A percentile compares a stretch with the other conserved stretches of the same genome.
These are phyloP conservation scores for Kwoniella sp. DNA, from an alignment of 768 basidiomycete species.

Conservation along the genomic window DNA sequence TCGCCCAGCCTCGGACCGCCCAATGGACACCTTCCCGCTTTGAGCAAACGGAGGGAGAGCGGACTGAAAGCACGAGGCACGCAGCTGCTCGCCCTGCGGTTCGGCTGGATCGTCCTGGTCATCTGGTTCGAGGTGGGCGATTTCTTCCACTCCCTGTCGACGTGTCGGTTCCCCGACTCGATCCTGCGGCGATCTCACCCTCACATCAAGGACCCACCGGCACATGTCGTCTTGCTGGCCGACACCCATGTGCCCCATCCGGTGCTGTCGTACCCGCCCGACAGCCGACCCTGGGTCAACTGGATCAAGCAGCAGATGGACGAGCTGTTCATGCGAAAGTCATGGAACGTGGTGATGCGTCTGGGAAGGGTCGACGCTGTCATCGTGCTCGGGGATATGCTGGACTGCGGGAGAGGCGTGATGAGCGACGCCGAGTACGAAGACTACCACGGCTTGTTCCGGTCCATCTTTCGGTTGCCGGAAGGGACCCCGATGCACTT, in stretches of 20 bases:
- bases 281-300: constrained; percentile 57
- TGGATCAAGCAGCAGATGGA: constrained; percentile 63
- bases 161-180: constrained; percentile 43
- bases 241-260: constrained; percentile 81
- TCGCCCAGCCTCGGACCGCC: constrained; percentile 5
- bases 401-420: constrained; percentile 71
- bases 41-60: constrained; percentile 12
- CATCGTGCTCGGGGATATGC: constrained; percentile 85
- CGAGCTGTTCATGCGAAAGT: constrained; percentile 78
- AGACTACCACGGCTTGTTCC: constrained; percentile 64
- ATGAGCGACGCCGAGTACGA: constrained; percentile 73
- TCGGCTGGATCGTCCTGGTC: constrained; percentile 61
- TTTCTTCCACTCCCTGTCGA: constrained; percentile 46
- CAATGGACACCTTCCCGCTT: background rate
- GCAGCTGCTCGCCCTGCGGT: constrained; percentile 38
- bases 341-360: constrained; percentile 65
- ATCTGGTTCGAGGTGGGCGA: constrained; percentile 63
- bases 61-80: constrained; percentile 32
- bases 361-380: constrained; percentile 64
- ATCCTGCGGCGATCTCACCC: constrained; percentile 20
- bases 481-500: constrained; percentile 60
- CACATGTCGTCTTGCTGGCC: constrained; percentile 73
- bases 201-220: constrained; percentile 32
- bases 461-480: constrained; percentile 61
- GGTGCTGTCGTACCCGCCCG: constrained; percentile 63